Base-by-base conservation (phyloP, 2,329 filamentous ascomycete species). In the Monilinia fructicola region DNA sequence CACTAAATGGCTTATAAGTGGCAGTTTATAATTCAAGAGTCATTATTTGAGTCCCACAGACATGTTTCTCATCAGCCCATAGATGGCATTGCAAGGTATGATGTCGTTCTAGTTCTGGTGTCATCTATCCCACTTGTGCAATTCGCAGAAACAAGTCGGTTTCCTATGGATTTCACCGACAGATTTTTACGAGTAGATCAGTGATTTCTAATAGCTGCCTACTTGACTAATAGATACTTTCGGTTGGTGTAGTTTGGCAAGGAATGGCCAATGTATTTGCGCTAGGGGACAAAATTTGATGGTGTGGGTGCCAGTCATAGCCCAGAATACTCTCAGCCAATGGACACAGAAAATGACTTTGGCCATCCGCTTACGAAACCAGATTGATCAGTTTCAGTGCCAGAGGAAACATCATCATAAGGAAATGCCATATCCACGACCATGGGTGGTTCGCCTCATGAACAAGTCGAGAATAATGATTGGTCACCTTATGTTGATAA, bases 361-460 rank as follows among this genome's bases (percentile, higher is more conserved):
- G 65, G 65, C 59, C 42, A 56, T 11, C 65, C 67, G 53, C 56
- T 67, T 23, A 69, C 55, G 31, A 84, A 84, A 4, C 88, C 87
- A 28, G 85, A 86, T 77, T 89, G 86, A 75, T 90, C 87, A 4
- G 75, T 64, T 69, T 81, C 78, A 23, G 81, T 84, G 67, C 81
- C 79, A 0, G 86, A 83, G 65, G 85, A 84, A 23, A 90, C 87
- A 73, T 90, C 88, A 72, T 90, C 88, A 71, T 89, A 90, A 0
- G 88, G 81, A 73, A 90, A 90, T 0, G 85, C 84, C 84, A 73
- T 90, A 90, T 0, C 88, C 88, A 54, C 80, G 78, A 1, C 82
- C 82, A 74, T 89, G 86, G 86, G 5, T 82, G 73, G 77, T 88
- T 85, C 60, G 84, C 80, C 48, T 81, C 76, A 75, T 90, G 88